Evolutionary conservation across 1,139 yeast species (phyloP).

Genomic region (Kodamaea sp.): DNA sequence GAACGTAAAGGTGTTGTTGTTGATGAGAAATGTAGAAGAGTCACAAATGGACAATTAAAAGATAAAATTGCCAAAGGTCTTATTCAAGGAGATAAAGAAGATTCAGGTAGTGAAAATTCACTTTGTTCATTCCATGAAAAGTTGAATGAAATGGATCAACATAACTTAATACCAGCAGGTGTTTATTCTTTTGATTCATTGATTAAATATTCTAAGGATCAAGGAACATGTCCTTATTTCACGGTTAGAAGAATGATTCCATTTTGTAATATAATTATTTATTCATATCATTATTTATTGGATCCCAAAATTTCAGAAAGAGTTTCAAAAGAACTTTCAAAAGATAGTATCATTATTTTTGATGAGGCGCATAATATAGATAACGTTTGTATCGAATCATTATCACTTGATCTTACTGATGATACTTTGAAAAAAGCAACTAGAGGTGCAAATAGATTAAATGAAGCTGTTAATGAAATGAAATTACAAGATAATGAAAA

Average conservation of each 20-base stretch:
- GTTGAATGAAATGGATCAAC: conserved; percentile 79
- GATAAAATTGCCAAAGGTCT: conserved; percentile 54
- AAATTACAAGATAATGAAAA: conserved; percentile 78
- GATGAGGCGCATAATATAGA: conserved; percentile 99
- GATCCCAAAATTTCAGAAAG: conserved; percentile 98
- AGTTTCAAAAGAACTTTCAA: conserved; percentile 86
- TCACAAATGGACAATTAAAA: conserved; percentile 88
- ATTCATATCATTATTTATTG: conserved; percentile 90
- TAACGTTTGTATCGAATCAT: conserved; percentile 94
- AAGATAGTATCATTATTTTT: conserved; percentile 89
- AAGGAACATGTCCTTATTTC: conserved; percentile 90
- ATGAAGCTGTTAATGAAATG: conserved; percentile 74
- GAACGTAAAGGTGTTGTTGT: conserved; percentile 92
- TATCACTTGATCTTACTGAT: conserved; percentile 70
- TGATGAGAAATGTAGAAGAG: conserved; percentile 91
- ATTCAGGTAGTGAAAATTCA: conserved; percentile 17
- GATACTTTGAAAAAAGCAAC: conserved; percentile 45
- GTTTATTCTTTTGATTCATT: conserved; percentile 90
- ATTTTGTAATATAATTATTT: conserved; percentile 88
- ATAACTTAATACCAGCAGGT: conserved; percentile 84
- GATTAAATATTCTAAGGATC: conserved; percentile 68
- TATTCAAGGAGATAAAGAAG: conserved; percentile 42
- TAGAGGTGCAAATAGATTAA: conserved; percentile 73
- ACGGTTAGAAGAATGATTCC: conserved; percentile 98
- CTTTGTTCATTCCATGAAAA: conserved; percentile 89